These are phyloP conservation scores for Psilocybe subaeruginosa DNA, from an alignment of 768 basidiomycete genomes.

Conservation along the genomic window DNA sequence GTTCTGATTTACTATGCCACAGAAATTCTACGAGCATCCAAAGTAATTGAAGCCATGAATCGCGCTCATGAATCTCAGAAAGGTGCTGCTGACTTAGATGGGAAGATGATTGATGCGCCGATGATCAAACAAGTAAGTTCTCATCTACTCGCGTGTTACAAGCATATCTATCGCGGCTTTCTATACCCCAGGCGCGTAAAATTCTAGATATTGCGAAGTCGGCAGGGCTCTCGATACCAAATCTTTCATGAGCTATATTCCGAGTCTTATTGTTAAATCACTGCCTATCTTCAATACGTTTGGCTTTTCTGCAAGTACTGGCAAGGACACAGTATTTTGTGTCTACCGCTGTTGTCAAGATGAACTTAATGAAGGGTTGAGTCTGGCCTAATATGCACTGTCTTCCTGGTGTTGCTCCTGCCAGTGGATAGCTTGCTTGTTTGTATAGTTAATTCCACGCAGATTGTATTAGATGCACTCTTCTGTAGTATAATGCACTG, in stretches of 20 bases:
- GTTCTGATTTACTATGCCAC: not conserved
- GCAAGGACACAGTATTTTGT: too few relatives aligned
- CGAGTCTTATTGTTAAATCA: not conserved
- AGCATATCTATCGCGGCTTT: conserved; percentile 41
- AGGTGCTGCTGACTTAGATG: conserved; percentile 80
- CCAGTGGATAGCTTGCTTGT: too few relatives aligned
- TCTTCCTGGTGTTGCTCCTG: too few relatives aligned
- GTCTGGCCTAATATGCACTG: too few relatives aligned
- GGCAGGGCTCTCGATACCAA: not conserved
- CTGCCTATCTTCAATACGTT: not conserved
- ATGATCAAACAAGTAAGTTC: conserved; percentile 78
- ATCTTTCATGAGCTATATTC: not conserved
- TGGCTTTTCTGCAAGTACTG: not conserved
- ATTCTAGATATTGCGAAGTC: not conserved
- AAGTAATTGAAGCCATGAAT: conserved; percentile 70
- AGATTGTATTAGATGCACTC: too few relatives aligned
- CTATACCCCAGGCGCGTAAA: not conserved
- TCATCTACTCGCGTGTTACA: not conserved
- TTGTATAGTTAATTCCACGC: too few relatives aligned
- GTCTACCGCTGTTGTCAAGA: too few relatives aligned
- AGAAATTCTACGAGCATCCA: conserved; percentile 81
- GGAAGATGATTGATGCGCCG: conserved; percentile 90
- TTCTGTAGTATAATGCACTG: too few relatives aligned
- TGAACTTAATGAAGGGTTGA: too few relatives aligned
- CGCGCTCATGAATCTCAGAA: conserved; percentile 50